These are phyloP conservation scores for Lentinus tigrinus DNA, from an alignment of 768 basidiomycete genomes.

Conservation along the genomic window DNA sequence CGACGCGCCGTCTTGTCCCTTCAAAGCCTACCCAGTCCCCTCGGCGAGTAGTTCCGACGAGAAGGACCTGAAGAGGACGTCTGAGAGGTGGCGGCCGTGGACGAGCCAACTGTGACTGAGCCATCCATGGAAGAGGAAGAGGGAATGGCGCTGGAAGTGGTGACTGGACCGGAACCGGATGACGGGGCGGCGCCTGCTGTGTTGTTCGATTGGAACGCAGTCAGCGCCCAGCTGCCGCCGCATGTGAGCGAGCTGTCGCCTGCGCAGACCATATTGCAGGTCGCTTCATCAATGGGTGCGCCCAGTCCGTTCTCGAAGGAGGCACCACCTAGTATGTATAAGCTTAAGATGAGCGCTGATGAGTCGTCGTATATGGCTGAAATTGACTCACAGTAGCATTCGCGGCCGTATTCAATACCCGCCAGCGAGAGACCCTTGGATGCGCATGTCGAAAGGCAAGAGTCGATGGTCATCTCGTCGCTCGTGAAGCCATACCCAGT, in stretches of 20 bases:
- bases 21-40: no score
- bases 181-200: not conserved
- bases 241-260: slow-evolving; percentile 9
- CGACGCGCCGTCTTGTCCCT: no score
- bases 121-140: slow-evolving; percentile 2
- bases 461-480: slow-evolving; percentile 27
- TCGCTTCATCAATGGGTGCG: slow-evolving; percentile 3
- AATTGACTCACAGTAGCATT: slow-evolving; percentile 31
- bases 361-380: not conserved
- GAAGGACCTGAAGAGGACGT: no score
- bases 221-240: slow-evolving; percentile 22
- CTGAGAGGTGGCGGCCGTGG: no score
- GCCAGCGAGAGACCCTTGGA: slow-evolving; percentile 30
- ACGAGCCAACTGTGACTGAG: no score
- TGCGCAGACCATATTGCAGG: slow-evolving; percentile 21
- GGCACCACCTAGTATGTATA: slow-evolving; percentile 15
- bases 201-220: slow-evolving; percentile 10
- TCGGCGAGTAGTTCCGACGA: no score
- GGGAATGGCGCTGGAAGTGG: not conserved
- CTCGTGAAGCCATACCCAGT: slow-evolving; percentile 21
- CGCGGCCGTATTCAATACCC: slow-evolving; percentile 31
- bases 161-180: not conserved
- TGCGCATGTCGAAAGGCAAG: slow-evolving; percentile 31
- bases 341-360: not conserved
- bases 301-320: slow-evolving; percentile 18